Evolutionary conservation across 208 protist species (phyloP).

Genomic region (Porcisia hertigi): DNA sequence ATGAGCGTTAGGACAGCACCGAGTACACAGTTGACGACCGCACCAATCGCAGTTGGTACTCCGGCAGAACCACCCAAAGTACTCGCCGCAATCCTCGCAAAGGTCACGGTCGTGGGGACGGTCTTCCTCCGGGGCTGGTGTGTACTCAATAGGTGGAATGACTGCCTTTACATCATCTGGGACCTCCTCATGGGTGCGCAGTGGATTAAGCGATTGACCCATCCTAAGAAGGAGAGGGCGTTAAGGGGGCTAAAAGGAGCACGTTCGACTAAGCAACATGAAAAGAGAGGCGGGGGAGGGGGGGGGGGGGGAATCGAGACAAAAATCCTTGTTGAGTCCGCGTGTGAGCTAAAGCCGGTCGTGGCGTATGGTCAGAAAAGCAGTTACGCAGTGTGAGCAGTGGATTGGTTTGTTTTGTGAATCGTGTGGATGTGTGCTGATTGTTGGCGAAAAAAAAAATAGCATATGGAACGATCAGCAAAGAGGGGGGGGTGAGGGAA

Average conservation of each 20-base stretch:
- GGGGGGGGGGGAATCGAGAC: no score
- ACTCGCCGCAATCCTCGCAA: conserved; percentile 67
- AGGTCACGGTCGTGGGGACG: conserved; percentile 35
- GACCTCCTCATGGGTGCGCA: conserved; percentile 62
- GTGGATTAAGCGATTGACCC: conserved; percentile 60
- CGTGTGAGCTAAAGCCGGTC: not conserved
- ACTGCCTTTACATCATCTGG: conserved; percentile 67
- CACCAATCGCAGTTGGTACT: conserved; percentile 88
- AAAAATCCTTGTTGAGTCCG: not conserved
- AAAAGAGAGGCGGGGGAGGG: conserved; percentile 5
- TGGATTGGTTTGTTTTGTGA: not conserved
- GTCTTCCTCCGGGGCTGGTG: conserved; percentile 32
- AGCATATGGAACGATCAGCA: not conserved
- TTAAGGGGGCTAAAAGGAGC: not conserved
- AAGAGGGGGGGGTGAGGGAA: not conserved
- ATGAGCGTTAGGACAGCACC: conserved; percentile 72
- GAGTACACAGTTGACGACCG: conserved; percentile 67
- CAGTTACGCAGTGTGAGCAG: not conserved
- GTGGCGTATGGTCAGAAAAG: not conserved
- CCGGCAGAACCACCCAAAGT: conserved; percentile 62
- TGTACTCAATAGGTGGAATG: conserved; percentile 75
- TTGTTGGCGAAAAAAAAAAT: not conserved
- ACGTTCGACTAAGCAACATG: not conserved
- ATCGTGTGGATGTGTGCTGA: not conserved
- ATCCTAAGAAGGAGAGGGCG: conserved; percentile 31